Conservation (phyloP, 352 stramenopile species). For the Phytopythium cucurbitacearum region DNA sequence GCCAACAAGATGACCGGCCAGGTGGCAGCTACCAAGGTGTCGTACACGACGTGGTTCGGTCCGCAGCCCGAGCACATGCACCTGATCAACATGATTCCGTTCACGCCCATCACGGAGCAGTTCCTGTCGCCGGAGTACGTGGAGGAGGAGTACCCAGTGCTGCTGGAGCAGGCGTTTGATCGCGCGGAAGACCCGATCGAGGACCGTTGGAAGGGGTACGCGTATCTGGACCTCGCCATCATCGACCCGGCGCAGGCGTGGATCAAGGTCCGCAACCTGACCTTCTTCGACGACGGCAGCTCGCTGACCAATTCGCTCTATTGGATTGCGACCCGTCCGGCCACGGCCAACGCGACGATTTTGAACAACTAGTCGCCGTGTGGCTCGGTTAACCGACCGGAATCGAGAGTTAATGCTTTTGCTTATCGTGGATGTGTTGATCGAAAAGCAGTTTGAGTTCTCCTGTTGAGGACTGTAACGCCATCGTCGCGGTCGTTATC, state of each 20-base stretch:
- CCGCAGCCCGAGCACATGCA: constrained; percentile 85
- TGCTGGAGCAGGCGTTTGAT: constrained; percentile 68
- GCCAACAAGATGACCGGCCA: constrained; percentile 85
- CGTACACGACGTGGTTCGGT: constrained; percentile 87
- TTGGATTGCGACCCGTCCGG: constrained; percentile 82
- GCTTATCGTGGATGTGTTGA: too few species aligned
- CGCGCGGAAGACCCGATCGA: constrained; percentile 58
- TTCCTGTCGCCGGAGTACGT: constrained; percentile 73
- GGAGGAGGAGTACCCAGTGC: constrained; percentile 71
- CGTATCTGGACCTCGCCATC: constrained; percentile 81
- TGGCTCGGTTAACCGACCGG: too few species aligned
- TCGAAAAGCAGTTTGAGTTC: too few species aligned
- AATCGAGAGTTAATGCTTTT: too few species aligned
- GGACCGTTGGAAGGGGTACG: constrained; percentile 79
- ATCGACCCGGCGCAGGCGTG: constrained; percentile 70
- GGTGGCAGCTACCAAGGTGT: constrained; percentile 72
- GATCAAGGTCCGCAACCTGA: constrained; percentile 54
- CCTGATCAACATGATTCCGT: constrained; percentile 91
- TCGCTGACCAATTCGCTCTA: constrained; percentile 88
- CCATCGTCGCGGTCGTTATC: neutral
- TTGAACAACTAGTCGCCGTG: too few species aligned
- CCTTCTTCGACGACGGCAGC: constrained; percentile 83
- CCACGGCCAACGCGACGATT: neutral
- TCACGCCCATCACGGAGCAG: constrained; percentile 80
- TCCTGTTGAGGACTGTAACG: neutral